Conservation (phyloP, 2,329 filamentous ascomycete genomes). For the Drechslera avenae region DNA sequence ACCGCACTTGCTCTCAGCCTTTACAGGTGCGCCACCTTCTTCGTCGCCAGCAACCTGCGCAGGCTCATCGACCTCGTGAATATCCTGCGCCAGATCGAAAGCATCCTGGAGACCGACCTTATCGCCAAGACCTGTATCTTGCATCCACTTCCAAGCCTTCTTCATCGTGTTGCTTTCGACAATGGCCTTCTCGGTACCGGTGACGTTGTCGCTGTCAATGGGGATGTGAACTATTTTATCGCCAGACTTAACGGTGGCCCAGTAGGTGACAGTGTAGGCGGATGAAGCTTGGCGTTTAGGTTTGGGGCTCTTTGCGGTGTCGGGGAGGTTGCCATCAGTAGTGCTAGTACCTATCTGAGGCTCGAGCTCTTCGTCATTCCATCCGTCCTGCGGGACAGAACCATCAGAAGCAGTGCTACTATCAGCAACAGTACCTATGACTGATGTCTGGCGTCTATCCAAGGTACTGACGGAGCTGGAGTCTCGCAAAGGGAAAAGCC, state of each 20-base stretch:
- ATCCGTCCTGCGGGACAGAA: no score
- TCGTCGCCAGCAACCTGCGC: no score
- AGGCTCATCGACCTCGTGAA: background rate
- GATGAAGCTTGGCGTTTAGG: background rate
- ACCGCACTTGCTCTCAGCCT: no score
- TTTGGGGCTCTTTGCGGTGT: background rate
- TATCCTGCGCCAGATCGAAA: constrained; percentile 28
- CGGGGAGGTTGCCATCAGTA: background rate
- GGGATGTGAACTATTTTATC: constrained; percentile 20
- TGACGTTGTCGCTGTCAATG: constrained; percentile 23
- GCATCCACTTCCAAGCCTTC: constrained; percentile 35
- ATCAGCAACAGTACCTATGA: no score
- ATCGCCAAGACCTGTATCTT: constrained; percentile 25
- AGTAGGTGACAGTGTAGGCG: constrained; percentile 24
- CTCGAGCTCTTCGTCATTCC: no score
- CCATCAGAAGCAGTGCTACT: no score
- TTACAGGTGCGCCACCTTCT: no score
- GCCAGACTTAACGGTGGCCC: constrained; percentile 23
- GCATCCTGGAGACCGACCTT: constrained; percentile 28
- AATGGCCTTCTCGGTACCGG: constrained; percentile 25
- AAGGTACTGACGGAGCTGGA: no score
- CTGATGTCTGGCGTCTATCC: no score
- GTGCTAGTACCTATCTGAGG: no score
- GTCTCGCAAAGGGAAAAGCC: no score
- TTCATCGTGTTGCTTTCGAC: constrained; percentile 17